Base-by-base conservation (phyloP, 257 asterid genomes). In the Fraxinus americana region DNA sequence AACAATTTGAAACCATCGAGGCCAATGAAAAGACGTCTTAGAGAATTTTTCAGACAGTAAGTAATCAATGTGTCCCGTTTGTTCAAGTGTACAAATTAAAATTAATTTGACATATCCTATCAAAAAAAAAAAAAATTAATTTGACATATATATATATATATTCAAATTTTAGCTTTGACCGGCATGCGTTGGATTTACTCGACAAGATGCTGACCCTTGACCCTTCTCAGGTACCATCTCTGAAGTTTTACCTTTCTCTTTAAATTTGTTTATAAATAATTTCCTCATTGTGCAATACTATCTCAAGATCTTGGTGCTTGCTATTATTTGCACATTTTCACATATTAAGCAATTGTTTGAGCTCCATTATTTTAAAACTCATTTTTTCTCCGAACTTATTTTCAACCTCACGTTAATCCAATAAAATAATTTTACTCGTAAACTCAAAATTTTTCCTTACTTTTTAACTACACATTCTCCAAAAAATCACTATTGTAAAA, bases 121-220 rank as follows among this genome's bases (percentile, higher is more conserved):
- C 27, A 25, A 25, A 25, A 25, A 25, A 25, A 25, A 25, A 25
- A 25, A 25, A 25, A 25, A 25, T 25, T 25, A 25, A 25, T 25
- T 25, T 25, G 27, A 25, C 27, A 25, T 25, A 25, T 25, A 25
- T 25, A 50, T 30, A 39, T 32, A 73, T 83, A 59, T n/a, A 72
- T 32, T 4, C 74, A 57, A 67, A 38, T 57, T 27, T 39, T 83
- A 94, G 98, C 88, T 92, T 94, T 82, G 98, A 94, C 79, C 96
- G 95, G 16, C 92, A 94, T 87, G 98, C 98, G 45, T 67, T 94
- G 89, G 98, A 94, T 85, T 88, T 92, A 77, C 96, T 94, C 75
- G 98, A 94, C 80, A 82, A 78, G 78, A 94, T 92, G 98, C 82
- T 94, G 82, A 82, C 92, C 70, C 98, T 94, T 14, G 97, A 94